A percentile compares a stretch with the other conserved stretches of the same genome.
These are phyloP conservation scores for Lolium multiflorum DNA, from an alignment of 176 grass and related monocot genomes.

Conservation along the genomic window DNA sequence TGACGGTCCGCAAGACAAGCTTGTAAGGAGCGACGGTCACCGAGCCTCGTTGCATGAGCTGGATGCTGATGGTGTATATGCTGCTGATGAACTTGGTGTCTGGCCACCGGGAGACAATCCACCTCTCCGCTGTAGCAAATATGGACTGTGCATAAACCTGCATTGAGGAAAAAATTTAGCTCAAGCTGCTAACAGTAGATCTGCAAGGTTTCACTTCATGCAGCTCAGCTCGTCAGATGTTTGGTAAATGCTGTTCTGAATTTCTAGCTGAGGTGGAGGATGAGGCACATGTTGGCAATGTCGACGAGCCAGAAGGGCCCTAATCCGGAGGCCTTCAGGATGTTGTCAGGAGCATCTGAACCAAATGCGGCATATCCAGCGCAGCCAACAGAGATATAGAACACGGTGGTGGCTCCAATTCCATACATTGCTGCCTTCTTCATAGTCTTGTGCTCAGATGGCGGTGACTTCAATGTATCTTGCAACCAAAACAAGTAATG, in stretches of 20 bases:
- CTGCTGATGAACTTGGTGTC: constrained; percentile 75
- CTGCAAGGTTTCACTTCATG: not conserved
- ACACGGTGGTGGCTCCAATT: constrained; percentile 74
- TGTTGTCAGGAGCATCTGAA: constrained; percentile 70
- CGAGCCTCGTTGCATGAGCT: constrained; percentile 37
- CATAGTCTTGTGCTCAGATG: constrained; percentile 79
- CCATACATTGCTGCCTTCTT: constrained; percentile 77
- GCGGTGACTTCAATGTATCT: constrained; percentile 75
- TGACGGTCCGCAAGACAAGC: constrained; percentile 53
- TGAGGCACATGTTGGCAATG: constrained; percentile 76
- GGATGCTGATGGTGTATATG: constrained; percentile 57
- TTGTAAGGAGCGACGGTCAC: constrained; percentile 62
- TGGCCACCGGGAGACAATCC: constrained; percentile 53
- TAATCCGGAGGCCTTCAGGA: constrained; percentile 58
- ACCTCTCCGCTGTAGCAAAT: constrained; percentile 62
- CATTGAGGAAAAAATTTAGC: not conserved
- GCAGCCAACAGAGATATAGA: constrained; percentile 80
- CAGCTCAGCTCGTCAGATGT: constrained; percentile 13
- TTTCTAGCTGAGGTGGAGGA: constrained; percentile 54
- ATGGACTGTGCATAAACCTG: constrained; percentile 82
- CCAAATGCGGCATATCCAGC: constrained; percentile 77
- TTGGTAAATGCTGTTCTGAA: not conserved
- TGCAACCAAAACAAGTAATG: constrained; percentile 13
- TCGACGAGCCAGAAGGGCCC: constrained; percentile 83
- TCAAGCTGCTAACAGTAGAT: too few species aligned